Base-by-base conservation (phyloP, 2,329 filamentous ascomycete species). In the Akanthomyces uredinophilus region DNA sequence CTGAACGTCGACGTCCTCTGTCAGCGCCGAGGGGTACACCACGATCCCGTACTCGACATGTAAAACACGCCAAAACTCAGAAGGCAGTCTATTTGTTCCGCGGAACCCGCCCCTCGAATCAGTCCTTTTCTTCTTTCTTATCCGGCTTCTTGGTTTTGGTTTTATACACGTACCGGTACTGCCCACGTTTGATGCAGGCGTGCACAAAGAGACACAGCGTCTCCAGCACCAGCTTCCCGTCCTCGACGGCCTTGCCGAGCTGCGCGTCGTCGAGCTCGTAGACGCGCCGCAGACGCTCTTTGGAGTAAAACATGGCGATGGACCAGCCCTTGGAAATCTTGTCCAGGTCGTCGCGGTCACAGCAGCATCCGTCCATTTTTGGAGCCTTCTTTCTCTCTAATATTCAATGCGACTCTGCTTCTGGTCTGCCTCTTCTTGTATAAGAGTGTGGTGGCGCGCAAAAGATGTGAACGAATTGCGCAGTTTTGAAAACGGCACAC, bases 181-280 rank as follows among this genome's bases (percentile, higher is more conserved):
- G 75, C 10, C 71, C 73, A 8, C 65, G 68, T 66, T 73, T 77
- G 55, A 77, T 65, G 47, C 74, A 75, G 27, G 73, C 70, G 59
- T 77, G 75, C 27, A 77, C 68, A 57, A 77, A 77, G n/a, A 77
- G 63, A 50, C 75, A 77, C 16, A 74, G 68, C 8, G 74, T 77
- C 67, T 77, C 75, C 39, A 77, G 66, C 14, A 77, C 70, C 24
- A 77, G 62, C 11, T 65, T 67, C 4, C 75, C 75, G 32, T 74
- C 70, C 10, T 70, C 66, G 50, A 69, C 66, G 0, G 73, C 74
- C 18, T 66, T 66, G 32, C 72, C 69, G 27, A 77, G 66, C 64
- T 75, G 68, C 20, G 71, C 68, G n/a, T 69, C 68, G n/a, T 72
- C 66, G 55, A 73, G 68, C 27, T 69, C 66, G 50, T 72, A 66